Evolutionary conservation across 208 protist genomes (phyloP).

Genomic region (Leishmania amazonensis): DNA sequence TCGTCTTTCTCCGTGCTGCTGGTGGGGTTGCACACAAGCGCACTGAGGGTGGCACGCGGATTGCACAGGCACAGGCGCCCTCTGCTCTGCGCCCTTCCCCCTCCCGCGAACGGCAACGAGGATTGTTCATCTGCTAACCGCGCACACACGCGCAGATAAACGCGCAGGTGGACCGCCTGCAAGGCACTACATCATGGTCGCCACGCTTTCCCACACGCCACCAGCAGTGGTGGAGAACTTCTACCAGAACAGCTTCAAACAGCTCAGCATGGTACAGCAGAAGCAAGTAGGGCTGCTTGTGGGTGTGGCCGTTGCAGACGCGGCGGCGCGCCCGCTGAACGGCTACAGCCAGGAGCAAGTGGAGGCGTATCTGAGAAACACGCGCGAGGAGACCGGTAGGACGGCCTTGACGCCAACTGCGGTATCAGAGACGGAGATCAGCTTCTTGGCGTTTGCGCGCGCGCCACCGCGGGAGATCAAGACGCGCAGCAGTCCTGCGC

Average conservation of each 20-base stretch:
- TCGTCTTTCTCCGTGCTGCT: background rate
- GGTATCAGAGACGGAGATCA: background rate
- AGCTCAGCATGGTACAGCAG: slow-evolving; percentile 85
- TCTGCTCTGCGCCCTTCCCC: background rate
- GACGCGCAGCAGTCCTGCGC: background rate
- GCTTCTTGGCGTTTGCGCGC: slow-evolving; percentile 23
- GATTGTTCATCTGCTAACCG: background rate
- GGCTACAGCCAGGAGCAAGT: slow-evolving; percentile 48
- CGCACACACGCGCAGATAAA: background rate
- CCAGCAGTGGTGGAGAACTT: slow-evolving; percentile 52
- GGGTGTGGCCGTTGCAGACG: slow-evolving; percentile 78
- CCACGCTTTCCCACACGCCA: slow-evolving; percentile 22
- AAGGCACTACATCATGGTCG: slow-evolving; percentile 13
- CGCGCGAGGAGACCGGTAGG: background rate
- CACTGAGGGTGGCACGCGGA: background rate
- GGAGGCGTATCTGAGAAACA: slow-evolving; percentile 10
- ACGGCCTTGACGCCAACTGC: background rate
- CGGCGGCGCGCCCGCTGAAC: slow-evolving; percentile 62
- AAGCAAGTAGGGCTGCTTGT: slow-evolving; percentile 77
- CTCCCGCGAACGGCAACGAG: background rate
- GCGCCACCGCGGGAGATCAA: slow-evolving; percentile 7
- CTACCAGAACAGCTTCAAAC: slow-evolving; percentile 86
- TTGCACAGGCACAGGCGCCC: background rate
- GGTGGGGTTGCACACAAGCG: background rate
- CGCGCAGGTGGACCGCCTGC: background rate